phyloP scores from a whole-genome alignment of 169 alveolate genomes.

The Neospora caninum region DNA sequence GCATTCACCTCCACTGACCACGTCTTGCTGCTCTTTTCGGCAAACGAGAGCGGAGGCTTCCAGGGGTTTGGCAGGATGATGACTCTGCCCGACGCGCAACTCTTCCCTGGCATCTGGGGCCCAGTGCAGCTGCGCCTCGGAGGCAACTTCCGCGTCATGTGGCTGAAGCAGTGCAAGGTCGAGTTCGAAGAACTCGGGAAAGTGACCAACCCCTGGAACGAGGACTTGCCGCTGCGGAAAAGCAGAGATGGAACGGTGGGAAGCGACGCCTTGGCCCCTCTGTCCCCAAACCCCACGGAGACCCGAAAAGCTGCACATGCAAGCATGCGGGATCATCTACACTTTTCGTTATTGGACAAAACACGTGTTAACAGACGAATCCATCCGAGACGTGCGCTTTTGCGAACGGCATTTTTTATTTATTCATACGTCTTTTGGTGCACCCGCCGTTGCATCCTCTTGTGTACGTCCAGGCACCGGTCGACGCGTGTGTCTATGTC shows the following conservation, averaged over 20 bases:
- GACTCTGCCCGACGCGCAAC: conserved; percentile 74
- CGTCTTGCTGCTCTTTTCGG: conserved; percentile 81
- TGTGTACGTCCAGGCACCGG: too few species aligned
- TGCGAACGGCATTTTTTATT: too few species aligned
- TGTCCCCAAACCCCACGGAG: not conserved
- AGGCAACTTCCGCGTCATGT: conserved; percentile 83
- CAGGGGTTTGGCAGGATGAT: conserved; percentile 85
- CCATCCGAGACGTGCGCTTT: too few species aligned
- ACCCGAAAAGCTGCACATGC: too few species aligned
- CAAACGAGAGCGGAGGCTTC: conserved; percentile 85
- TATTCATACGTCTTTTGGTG: too few species aligned
- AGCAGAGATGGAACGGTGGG: conserved; percentile 81
- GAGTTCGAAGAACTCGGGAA: conserved; percentile 79
- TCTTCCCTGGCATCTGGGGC: conserved; percentile 82
- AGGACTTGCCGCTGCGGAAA: conserved; percentile 80
- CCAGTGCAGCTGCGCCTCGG: conserved; percentile 76
- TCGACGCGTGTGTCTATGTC: too few species aligned
- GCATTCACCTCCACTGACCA: conserved; percentile 77
- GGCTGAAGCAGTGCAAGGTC: conserved; percentile 82
- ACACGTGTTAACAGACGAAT: too few species aligned
- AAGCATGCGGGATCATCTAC: too few species aligned
- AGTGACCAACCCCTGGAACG: conserved; percentile 80
- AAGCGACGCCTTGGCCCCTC: not conserved
- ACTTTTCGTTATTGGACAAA: too few species aligned
- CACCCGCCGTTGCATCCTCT: too few species aligned